Conservation (phyloP, 768 basidiomycete genomes). For the Termitomyces sp. region DNA sequence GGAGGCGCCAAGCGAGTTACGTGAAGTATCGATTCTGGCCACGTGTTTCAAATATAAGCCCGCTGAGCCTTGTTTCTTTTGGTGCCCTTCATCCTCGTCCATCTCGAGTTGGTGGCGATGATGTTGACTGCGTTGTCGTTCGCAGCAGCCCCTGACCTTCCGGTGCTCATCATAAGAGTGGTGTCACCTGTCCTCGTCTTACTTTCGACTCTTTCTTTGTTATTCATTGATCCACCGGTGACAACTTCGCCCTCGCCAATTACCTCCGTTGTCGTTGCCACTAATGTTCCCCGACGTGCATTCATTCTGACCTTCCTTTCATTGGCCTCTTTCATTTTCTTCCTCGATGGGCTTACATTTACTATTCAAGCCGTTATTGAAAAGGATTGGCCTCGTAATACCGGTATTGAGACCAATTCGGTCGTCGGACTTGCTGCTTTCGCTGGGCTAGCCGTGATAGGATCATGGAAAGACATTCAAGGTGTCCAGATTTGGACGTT, state of each 20-base stretch:
- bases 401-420: slow-evolving; percentile 64
- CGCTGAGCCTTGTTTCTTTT: slow-evolving; percentile 4
- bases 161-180: slow-evolving; percentile 55
- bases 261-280: slow-evolving; percentile 71
- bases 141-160: slow-evolving; percentile 16
- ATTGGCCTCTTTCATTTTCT: slow-evolving; percentile 64
- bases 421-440: slow-evolving; percentile 67
- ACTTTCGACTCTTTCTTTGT: slow-evolving; percentile 54
- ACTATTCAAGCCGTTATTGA: slow-evolving; percentile 59
- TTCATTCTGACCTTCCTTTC: slow-evolving; percentile 70
- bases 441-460: slow-evolving; percentile 66
- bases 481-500: slow-evolving; percentile 66
- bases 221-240: slow-evolving; percentile 40
- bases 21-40: slow-evolving; percentile 15
- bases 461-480: slow-evolving; percentile 74
- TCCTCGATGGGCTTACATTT: slow-evolving; percentile 74
- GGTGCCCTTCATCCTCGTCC: slow-evolving; percentile 11
- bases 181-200: slow-evolving; percentile 65
- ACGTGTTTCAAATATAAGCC: slow-evolving; percentile 22
- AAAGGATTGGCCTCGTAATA: slow-evolving; percentile 56
- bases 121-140: slow-evolving; percentile 18
- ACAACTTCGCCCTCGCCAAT: slow-evolving; percentile 59
- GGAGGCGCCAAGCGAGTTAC: slow-evolving; percentile 10
- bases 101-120: slow-evolving; percentile 21
- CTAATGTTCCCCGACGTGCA: slow-evolving; percentile 66